Base-by-base conservation (phyloP, 345 rosid species). In the Turritis glabra region DNA sequence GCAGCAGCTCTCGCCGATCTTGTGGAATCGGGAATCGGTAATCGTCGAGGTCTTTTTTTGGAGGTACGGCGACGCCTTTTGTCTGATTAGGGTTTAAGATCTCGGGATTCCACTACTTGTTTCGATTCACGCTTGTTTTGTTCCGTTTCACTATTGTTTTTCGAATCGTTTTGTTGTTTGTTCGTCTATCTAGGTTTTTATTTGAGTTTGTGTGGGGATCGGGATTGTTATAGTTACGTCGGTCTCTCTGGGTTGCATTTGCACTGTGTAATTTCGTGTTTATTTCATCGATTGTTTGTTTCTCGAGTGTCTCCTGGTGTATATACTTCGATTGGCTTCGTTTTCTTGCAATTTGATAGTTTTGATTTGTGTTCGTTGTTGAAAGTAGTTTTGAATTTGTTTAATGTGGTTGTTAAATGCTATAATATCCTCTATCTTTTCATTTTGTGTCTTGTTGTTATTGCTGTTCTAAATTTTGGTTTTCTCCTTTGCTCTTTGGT, bases 61-160 rank as follows among this genome's bases (percentile, higher is more conserved):
- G 75, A 2, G 40, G 66, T 71, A 65, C 10, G 67, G 67, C 59
- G 72, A 50, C 21, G 32, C 12, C 2, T 51, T 50, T 19, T 6
- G 2, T 59, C 9, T 21, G 41, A 66, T 71, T 72, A 78, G 74
- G 81, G 77, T 78, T 66, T 72, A 77, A 50, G 68, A 77, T 77
- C 81, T 72, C 50, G 56, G 5, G 17, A 0, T 47, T 5, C 48
- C 69, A 43, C 38, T 71, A 11, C 41, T 69, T 21, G 32, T 48
- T 9, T 33, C 74, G 67, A 55, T 64, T 65, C 25, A 27, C 37
- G 29, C 44, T 76, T 69, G 58, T 41, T 65, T 58, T 3, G 22
- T 30, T 27, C 19, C 18, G 0, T 22, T 14, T 40, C 2, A 0
- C n/a, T 47, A 0, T 26, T 3, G 57, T 17, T 55, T 43, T 26